phyloP scores from a whole-genome alignment of 495 filamentous ascomycete genomes.

The Filosporella fistucella region DNA sequence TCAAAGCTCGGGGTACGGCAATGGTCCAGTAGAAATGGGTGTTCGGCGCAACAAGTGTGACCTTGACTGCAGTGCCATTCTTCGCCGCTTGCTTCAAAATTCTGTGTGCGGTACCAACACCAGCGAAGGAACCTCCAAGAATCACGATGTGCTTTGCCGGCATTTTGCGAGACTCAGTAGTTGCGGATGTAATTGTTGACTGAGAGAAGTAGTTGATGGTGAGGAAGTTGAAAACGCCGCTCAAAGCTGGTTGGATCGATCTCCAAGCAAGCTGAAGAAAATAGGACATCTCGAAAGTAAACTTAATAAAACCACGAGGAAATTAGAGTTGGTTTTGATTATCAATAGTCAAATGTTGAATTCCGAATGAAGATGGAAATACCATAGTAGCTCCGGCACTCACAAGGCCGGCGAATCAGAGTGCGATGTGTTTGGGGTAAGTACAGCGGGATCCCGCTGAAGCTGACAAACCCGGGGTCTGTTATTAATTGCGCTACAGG shows the following conservation, averaged over 20 bases:
- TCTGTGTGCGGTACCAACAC: constrained; percentile 16
- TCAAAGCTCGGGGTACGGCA: constrained; percentile 28
- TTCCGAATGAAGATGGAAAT: too few relatives aligned
- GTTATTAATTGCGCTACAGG: too few relatives aligned
- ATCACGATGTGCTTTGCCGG: constrained; percentile 31
- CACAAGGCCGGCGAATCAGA: too few relatives aligned
- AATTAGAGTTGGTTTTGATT: too few relatives aligned
- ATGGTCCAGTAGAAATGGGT: constrained; percentile 33
- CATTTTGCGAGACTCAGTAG: background rate
- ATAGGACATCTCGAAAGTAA: constrained; percentile 7
- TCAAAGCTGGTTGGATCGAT: constrained; percentile 7
- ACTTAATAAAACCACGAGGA: too few relatives aligned
- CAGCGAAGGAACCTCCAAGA: constrained; percentile 26
- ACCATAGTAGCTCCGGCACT: too few relatives aligned
- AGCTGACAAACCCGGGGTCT: too few relatives aligned
- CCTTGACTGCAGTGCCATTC: constrained; percentile 24
- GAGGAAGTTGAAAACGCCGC: constrained; percentile 9
- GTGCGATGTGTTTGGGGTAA: too few relatives aligned
- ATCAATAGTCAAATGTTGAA: too few relatives aligned
- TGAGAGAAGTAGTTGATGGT: constrained; percentile 12
- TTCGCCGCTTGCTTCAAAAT: constrained; percentile 19
- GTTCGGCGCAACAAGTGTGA: constrained; percentile 32
- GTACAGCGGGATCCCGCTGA: too few relatives aligned
- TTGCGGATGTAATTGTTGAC: background rate
- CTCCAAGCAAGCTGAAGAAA: constrained; percentile 3